Evolutionary conservation across 305 asterid species (phyloP).

Genomic region (Caryopteris hybrid): DNA sequence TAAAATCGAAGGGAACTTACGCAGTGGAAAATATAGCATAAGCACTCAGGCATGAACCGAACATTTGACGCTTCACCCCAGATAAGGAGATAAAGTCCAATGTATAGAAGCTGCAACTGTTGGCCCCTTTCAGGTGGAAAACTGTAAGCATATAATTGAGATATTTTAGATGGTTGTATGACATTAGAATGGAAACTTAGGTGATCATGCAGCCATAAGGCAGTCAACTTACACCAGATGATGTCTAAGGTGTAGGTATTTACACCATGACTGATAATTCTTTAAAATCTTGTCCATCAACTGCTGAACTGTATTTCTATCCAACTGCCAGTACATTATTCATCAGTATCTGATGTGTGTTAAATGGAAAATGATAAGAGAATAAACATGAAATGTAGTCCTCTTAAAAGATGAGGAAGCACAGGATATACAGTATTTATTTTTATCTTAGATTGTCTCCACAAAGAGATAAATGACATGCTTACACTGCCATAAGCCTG

Average conservation of each 20-base stretch:
- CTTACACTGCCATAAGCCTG: constrained; percentile 52
- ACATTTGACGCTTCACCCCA: constrained; percentile 99
- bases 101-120: constrained; percentile 84
- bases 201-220: constrained; percentile 12
- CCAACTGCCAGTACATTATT: constrained; percentile 53
- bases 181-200: constrained; percentile 5
- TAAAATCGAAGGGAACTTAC: constrained; percentile 44
- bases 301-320: constrained; percentile 42
- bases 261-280: constrained; percentile 86
- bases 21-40: constrained; percentile 87
- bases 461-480: constrained; percentile 13
- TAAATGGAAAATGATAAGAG: constrained; percentile 2
- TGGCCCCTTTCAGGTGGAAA: constrained; percentile 50
- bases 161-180: background rate
- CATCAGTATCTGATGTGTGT: constrained; percentile 16
- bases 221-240: constrained; percentile 63
- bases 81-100: constrained; percentile 88
- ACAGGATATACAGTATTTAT: background rate
- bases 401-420: background rate
- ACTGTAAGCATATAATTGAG: constrained; percentile 34
- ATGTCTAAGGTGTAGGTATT: constrained; percentile 56
- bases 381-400: background rate
- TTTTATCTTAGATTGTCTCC: constrained; percentile 3
- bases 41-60: constrained; percentile 97
- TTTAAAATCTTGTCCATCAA: constrained; percentile 66